Conservation (phyloP, 192 early-diverging fungal genomes). For the Rhizoclosmatium globosum region DNA sequence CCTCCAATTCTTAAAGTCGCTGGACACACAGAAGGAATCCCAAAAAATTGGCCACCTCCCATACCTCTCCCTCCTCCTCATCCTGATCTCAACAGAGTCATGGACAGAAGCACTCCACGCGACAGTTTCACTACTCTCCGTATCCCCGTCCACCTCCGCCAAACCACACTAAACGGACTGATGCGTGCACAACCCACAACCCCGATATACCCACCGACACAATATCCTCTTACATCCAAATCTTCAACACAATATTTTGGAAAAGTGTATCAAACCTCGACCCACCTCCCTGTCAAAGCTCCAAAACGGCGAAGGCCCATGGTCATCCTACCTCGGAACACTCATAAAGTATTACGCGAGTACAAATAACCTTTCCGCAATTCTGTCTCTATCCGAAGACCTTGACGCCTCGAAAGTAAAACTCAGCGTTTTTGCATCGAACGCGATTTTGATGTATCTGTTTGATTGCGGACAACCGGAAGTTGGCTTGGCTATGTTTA, state of each 20-base stretch:
- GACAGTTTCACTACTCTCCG: neutral
- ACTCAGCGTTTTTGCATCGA: neutral
- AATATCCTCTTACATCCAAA: neutral
- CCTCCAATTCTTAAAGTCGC: neutral
- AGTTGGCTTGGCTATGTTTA: neutral
- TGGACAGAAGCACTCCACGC: neutral
- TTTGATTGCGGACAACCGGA: neutral
- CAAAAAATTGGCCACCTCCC: neutral
- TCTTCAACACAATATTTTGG: neutral
- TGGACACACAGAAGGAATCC: neutral
- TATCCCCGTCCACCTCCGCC: neutral
- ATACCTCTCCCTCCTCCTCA: neutral
- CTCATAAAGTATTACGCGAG: neutral
- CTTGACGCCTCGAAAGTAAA: neutral
- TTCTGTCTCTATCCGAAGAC: neutral
- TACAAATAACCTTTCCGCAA: no score
- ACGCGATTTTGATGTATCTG: neutral
- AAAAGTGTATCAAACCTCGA: neutral
- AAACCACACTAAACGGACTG: conserved; percentile 6
- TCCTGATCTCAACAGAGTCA: neutral
- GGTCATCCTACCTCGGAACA: neutral
- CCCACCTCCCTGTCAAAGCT: neutral
- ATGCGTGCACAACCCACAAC: neutral
- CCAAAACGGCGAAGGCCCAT: neutral
- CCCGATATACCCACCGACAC: neutral